Evolutionary conservation across 202 grass and related monocot species (phyloP).

Genomic region (Schoenoplectus tabernaemontani): DNA sequence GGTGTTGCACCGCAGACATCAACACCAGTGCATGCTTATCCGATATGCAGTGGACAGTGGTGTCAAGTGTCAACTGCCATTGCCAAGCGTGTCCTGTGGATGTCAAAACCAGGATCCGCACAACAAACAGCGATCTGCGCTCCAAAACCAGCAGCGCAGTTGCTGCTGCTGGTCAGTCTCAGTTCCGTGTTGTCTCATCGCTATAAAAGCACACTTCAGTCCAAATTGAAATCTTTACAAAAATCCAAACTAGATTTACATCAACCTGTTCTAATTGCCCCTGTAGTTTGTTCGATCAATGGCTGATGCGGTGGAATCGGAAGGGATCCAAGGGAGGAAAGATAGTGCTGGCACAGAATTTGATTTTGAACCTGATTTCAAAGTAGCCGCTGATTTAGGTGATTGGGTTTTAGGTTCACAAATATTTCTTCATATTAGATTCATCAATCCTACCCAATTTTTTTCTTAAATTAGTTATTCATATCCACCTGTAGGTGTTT

Average conservation of each 20-base stretch:
- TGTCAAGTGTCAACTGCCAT: not conserved
- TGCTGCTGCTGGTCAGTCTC: not conserved
- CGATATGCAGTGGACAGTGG: not conserved
- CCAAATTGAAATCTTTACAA: no score
- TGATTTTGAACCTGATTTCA: slow-evolving; percentile 24
- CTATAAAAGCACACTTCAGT: no score
- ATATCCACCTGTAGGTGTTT: slow-evolving; percentile 26
- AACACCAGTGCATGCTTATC: not conserved
- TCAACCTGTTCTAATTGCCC: no score
- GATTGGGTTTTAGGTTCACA: not conserved
- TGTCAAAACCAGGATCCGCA: not conserved
- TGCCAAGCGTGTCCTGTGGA: no score
- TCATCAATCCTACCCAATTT: not conserved
- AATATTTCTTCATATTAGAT: not conserved
- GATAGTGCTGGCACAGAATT: slow-evolving; percentile 13
- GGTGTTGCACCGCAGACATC: not conserved
- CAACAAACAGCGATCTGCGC: not conserved
- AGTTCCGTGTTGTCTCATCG: not conserved
- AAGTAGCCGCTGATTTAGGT: not conserved
- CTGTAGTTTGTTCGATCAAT: no score
- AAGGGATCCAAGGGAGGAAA: no score
- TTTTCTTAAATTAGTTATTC: not conserved
- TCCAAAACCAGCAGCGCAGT: slow-evolving; percentile 11
- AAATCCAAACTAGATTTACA: no score
- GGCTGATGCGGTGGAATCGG: no score